Percentiles rank a stretch among this genome's conserved stretches.
Conservation (phyloP, 2,329 filamentous ascomycete species). For the Ophiostoma tasmaniense region DNA sequence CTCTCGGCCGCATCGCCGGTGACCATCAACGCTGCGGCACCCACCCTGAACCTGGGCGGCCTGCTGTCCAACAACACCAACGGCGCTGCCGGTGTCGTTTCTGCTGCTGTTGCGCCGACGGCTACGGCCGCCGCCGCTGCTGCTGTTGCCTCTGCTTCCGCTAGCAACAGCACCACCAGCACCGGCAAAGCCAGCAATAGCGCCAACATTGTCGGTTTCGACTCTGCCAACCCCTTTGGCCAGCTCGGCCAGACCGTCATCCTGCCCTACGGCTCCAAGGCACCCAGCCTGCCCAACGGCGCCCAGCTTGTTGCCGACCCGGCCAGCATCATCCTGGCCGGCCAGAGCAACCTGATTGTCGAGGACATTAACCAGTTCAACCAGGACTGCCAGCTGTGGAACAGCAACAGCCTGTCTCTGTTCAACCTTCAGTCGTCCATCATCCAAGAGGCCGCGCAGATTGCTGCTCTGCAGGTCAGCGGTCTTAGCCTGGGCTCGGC, state of each 20-base stretch:
- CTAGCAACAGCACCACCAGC: background rate
- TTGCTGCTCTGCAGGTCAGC: constrained; percentile 25
- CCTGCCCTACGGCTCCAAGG: constrained; percentile 28
- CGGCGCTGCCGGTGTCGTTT: constrained; percentile 6
- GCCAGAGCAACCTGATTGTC: constrained; percentile 29
- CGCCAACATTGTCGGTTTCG: constrained; percentile 22
- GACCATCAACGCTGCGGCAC: constrained; percentile 27
- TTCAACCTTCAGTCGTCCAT: constrained; percentile 25
- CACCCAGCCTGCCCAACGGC: constrained; percentile 24
- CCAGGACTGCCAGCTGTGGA: constrained; percentile 28
- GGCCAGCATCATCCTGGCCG: constrained; percentile 31
- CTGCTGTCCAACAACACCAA: constrained; percentile 14
- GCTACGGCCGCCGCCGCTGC: background rate
- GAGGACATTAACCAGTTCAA: constrained; percentile 28
- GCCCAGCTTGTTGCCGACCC: constrained; percentile 31
- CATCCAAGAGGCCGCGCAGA: constrained; percentile 26
- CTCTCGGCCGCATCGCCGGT: constrained; percentile 31
- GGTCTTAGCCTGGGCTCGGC: constrained; percentile 22
- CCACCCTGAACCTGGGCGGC: constrained; percentile 21
- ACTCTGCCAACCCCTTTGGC: constrained; percentile 29
- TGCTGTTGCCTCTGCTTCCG: background rate
- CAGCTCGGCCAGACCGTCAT: constrained; percentile 29
- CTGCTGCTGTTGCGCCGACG: constrained; percentile 20
- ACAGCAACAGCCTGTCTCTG: constrained; percentile 24
- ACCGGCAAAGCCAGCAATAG: background rate